Base-by-base conservation (phyloP, 1,139 yeast genomes). In the Candida albicans region DNA sequence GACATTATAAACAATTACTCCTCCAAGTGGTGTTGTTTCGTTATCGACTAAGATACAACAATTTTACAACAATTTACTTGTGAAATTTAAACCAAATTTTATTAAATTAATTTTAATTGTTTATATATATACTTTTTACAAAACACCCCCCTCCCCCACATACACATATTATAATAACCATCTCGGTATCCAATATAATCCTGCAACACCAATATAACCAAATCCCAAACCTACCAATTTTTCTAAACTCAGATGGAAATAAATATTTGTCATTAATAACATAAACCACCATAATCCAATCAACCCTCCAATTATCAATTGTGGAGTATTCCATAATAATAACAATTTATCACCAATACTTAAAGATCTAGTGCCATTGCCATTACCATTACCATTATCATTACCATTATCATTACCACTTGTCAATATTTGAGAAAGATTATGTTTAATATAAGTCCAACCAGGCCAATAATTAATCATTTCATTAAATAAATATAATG, bases 241-340 rank as follows among this genome's bases (percentile, higher is more conserved):
- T 57, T 93, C 99, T 3, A 68, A 54, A 37, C 87, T 65, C 1
- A 95, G 82, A 64, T 93, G 99, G 75, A 90, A 91, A 58, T 86
- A 85, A 12, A 87, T 75, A 49, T 87, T 79, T 0, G 99, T 91
- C 79, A 88, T 82, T 39, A 90, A 65, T 39, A 90, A 71, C 95
- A 91, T 90, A 80, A 87, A 87, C 77, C 87, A 77, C 95, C 96
- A 90, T 37, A 88, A 61, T 0, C 61, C 57, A 25, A 82, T 64
- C 35, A 89, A 63, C 7, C 55, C 57, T 2, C 73, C 43, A 1
- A 80, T 68, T 2, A 75, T 47, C 30, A 77, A 51, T 7, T 73
- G 66, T 0, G 87, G 86, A 46, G 68, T 62, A 18, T 62, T 59
- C 15, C 56, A 39, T 4, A 67, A 35, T 18, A 58, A 43, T 4